Evolutionary conservation across 345 rosid genomes (phyloP).

Genomic region (Barbarea vulgaris): DNA sequence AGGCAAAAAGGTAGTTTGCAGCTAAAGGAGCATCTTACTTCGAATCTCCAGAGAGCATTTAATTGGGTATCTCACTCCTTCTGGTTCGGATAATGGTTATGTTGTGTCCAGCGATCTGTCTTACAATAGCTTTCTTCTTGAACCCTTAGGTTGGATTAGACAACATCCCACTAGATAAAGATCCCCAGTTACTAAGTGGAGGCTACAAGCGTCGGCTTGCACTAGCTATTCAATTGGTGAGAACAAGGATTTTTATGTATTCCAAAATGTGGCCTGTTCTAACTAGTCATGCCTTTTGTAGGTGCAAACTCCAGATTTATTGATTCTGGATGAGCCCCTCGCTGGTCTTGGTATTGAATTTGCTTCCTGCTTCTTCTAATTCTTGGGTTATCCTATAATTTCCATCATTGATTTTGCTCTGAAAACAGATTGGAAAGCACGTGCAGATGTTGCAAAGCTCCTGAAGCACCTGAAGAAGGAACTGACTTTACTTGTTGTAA

Average conservation of each 20-base stretch:
- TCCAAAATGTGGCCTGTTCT: constrained; percentile 2
- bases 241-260: constrained; percentile 25
- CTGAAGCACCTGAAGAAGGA: constrained; percentile 83
- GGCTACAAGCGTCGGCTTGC: constrained; percentile 96
- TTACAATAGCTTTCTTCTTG: constrained; percentile 15
- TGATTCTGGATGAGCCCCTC: constrained; percentile 94
- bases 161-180: constrained; percentile 76
- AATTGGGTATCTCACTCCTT: constrained; percentile 61
- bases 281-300: constrained; percentile 38
- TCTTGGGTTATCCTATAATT: constrained; percentile 19
- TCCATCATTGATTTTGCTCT: constrained; percentile 20
- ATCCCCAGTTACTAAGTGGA: constrained; percentile 89
- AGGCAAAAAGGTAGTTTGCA: constrained; percentile 68
- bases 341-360: constrained; percentile 87
- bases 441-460: constrained; percentile 89
- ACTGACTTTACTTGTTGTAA: constrained; percentile 80
- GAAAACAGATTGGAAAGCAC: constrained; percentile 86
- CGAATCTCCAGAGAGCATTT: constrained; percentile 83
- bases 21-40: constrained; percentile 63
- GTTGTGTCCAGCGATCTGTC: constrained; percentile 12
- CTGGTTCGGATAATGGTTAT: constrained; percentile 9
- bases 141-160: constrained; percentile 79
- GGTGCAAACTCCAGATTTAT: constrained; percentile 82
- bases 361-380: constrained; percentile 24
- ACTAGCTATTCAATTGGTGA: constrained; percentile 84